phyloP scores from a whole-genome alignment of 345 rosid genomes.

The Mallotus nudiflorus region DNA sequence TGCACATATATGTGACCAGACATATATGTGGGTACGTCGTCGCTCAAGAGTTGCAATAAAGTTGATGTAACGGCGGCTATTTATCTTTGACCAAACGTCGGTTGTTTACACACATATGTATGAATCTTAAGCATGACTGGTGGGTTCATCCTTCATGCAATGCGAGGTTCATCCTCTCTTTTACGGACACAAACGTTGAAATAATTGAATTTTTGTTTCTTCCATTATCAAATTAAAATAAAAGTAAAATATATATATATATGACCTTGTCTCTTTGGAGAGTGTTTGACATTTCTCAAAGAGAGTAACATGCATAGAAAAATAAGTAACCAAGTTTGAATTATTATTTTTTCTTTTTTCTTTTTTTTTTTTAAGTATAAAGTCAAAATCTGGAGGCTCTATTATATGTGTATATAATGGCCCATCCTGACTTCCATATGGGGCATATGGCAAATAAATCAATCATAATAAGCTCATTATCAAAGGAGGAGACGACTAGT shows the following conservation, averaged over 20 bases:
- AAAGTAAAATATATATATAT: background rate
- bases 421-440: background rate
- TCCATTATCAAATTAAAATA: background rate
- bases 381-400: slow-evolving; percentile 18
- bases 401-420: background rate
- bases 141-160: too few relatives aligned
- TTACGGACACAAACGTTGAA: background rate
- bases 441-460: background rate
- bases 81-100: slow-evolving; percentile 22
- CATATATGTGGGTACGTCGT: background rate
- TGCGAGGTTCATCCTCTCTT: background rate
- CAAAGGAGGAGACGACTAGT: background rate
- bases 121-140: background rate
- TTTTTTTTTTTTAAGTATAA: background rate
- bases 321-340: slow-evolving; percentile 9
- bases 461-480: background rate
- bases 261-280: slow-evolving; percentile 14
- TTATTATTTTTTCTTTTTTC: background rate
- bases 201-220: background rate
- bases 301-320: slow-evolving; percentile 4
- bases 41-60: background rate
- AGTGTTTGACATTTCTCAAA: slow-evolving; percentile 19
- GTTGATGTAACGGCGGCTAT: background rate
- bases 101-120: slow-evolving; percentile 3
- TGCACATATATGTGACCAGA: too few relatives aligned